A percentile compares a stretch with the other conserved stretches of the same genome.
Conservation (phyloP, 805 yeast species). For the Kurtzmaniella fragi region DNA sequence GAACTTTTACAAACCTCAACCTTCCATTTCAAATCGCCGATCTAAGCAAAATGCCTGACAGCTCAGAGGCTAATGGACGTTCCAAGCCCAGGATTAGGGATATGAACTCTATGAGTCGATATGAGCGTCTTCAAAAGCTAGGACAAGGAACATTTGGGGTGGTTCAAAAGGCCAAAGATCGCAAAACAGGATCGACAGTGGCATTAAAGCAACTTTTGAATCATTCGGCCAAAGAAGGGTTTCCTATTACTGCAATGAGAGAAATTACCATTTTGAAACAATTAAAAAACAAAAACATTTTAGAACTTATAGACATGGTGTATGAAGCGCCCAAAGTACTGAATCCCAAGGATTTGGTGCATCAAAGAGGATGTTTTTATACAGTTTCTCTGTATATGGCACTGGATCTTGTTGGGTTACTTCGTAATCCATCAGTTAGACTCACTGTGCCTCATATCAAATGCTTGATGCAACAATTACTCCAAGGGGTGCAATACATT, state of each 20-base stretch:
- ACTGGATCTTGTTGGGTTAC: conserved; percentile 82
- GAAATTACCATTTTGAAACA: conserved; percentile 80
- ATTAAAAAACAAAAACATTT: conserved; percentile 63
- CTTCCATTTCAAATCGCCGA: not conserved
- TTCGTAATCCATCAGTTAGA: conserved; percentile 69
- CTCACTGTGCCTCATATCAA: conserved; percentile 69
- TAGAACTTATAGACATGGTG: conserved; percentile 77
- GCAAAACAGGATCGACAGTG: conserved; percentile 53
- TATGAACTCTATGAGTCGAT: conserved; percentile 29
- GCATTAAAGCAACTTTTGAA: conserved; percentile 86
- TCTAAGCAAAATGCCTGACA: not conserved
- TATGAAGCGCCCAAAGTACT: conserved; percentile 32
- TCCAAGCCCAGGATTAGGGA: conserved; percentile 14
- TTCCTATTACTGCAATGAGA: conserved; percentile 92
- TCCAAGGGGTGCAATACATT: conserved; percentile 76
- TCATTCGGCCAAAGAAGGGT: conserved; percentile 72
- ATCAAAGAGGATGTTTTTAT: conserved; percentile 52
- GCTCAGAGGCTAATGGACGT: conserved; percentile 14
- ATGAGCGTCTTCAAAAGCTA: conserved; percentile 29
- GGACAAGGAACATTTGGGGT: conserved; percentile 56
- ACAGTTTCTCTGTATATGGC: conserved; percentile 93
- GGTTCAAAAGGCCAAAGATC: conserved; percentile 71
- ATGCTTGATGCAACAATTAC: conserved; percentile 72
- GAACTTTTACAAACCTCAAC: not conserved
- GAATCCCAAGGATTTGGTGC: conserved; percentile 28